phyloP scores from a whole-genome alignment of 441 rosid genomes.

The Gossypium davidsonii region DNA sequence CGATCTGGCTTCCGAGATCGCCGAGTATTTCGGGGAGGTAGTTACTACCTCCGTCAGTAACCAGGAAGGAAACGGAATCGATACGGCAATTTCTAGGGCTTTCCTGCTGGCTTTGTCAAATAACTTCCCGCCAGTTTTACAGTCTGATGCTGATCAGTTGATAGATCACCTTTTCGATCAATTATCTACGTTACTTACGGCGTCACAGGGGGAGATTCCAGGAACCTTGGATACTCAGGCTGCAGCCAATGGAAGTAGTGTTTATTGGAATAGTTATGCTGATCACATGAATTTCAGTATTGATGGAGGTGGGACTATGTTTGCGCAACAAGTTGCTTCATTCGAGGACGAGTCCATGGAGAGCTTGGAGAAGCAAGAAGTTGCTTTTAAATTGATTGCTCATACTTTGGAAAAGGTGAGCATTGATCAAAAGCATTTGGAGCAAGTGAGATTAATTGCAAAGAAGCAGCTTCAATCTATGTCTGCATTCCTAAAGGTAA shows the following conservation, averaged over 20 bases:
- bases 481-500: conserved; percentile 87
- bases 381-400: conserved; percentile 73
- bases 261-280: conserved; percentile 52
- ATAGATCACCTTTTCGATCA: conserved; percentile 62
- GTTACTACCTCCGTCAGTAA: conserved; percentile 40
- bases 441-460: conserved; percentile 61
- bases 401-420: conserved; percentile 59
- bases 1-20: conserved; percentile 63
- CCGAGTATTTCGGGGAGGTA: conserved; percentile 58
- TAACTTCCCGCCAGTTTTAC: conserved; percentile 57
- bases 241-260: conserved; percentile 53
- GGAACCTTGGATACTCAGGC: conserved; percentile 51
- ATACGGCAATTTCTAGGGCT: conserved; percentile 45
- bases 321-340: conserved; percentile 55
- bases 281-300: conserved; percentile 38
- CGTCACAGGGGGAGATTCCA: conserved; percentile 48
- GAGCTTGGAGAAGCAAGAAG: conserved; percentile 84
- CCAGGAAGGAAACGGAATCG: conserved; percentile 28
- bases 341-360: conserved; percentile 83
- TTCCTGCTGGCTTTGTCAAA: conserved; percentile 65
- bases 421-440: conserved; percentile 65
- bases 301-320: conserved; percentile 51
- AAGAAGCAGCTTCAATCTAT: conserved; percentile 88
- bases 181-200: conserved; percentile 37
- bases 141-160: conserved; percentile 61